Percentiles rank a stretch among this genome's conserved stretches.
Conservation (phyloP, 257 asterid species). For the Solanum neorickii region DNA sequence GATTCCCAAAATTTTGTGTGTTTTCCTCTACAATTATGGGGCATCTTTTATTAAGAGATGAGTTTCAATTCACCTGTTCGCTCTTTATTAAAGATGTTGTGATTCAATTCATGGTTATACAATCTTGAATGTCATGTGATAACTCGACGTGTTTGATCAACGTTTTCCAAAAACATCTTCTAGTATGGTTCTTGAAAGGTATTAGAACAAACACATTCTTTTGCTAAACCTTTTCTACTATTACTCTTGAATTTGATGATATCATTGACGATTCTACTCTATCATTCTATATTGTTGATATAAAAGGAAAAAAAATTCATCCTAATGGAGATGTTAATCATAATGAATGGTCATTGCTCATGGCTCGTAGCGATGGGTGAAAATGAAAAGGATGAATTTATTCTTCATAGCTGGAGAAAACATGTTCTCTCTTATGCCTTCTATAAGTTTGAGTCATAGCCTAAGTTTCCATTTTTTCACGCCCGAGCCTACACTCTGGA, state of each 20-base stretch:
- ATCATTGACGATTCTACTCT: neutral
- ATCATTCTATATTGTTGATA: neutral
- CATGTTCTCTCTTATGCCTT: neutral
- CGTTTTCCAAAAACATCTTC: neutral
- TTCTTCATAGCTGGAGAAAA: neutral
- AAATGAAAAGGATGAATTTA: neutral
- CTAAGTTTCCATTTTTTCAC: neutral
- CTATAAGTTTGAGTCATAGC: neutral
- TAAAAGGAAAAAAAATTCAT: neutral
- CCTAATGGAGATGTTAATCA: neutral
- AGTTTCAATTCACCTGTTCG: neutral
- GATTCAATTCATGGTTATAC: neutral
- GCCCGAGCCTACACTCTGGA: too few relatives aligned
- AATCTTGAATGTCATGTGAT: neutral
- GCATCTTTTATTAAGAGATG: neutral
- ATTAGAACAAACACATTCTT: neutral
- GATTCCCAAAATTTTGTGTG: too few relatives aligned
- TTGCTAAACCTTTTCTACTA: too few relatives aligned
- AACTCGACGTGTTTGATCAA: neutral
- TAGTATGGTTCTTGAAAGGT: neutral
- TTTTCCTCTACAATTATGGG: neutral
- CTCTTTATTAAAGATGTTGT: neutral
- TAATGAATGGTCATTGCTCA: neutral
- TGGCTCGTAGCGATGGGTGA: neutral
- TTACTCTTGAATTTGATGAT: too few relatives aligned